These are phyloP conservation scores for Torulaspora pretoriensis DNA, from an alignment of 1,139 yeast genomes.

Conservation along the genomic window DNA sequence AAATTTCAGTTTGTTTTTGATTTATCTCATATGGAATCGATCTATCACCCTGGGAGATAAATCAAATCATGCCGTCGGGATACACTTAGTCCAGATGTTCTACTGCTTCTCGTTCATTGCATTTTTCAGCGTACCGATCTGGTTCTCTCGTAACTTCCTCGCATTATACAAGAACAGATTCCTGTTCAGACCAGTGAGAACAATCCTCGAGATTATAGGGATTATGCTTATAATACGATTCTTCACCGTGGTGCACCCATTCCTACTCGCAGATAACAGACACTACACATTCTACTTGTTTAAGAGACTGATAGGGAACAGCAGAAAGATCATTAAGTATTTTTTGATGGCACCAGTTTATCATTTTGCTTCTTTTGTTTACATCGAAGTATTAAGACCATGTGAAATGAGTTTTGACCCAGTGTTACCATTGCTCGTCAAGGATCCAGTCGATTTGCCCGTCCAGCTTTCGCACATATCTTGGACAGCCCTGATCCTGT, in stretches of 20 bases:
- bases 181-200: constrained; percentile 28
- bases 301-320: constrained; percentile 54
- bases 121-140: constrained; percentile 64
- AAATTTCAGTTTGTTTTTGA: constrained; percentile 50
- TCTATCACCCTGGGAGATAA: constrained; percentile 85
- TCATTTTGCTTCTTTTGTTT: constrained; percentile 60
- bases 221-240: constrained; percentile 51
- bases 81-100: constrained; percentile 77
- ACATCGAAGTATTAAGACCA: constrained; percentile 39
- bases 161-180: constrained; percentile 38
- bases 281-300: constrained; percentile 87
- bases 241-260: constrained; percentile 81
- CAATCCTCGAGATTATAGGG: constrained; percentile 34
- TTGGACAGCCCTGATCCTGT: constrained; percentile 47
- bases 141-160: constrained; percentile 47
- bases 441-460: constrained; percentile 36
- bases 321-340: constrained; percentile 36
- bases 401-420: constrained; percentile 38
- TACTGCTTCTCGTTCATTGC: constrained; percentile 66
- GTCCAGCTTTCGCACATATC: constrained; percentile 41
- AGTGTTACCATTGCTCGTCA: constrained; percentile 37
- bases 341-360: constrained; percentile 57
- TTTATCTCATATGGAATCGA: constrained; percentile 59
- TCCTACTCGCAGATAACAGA: constrained; percentile 87
- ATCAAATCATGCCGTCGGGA: constrained; percentile 66